Evolutionary conservation across 257 asterid genomes (phyloP).

Genomic region (Fraxinus anomala): DNA sequence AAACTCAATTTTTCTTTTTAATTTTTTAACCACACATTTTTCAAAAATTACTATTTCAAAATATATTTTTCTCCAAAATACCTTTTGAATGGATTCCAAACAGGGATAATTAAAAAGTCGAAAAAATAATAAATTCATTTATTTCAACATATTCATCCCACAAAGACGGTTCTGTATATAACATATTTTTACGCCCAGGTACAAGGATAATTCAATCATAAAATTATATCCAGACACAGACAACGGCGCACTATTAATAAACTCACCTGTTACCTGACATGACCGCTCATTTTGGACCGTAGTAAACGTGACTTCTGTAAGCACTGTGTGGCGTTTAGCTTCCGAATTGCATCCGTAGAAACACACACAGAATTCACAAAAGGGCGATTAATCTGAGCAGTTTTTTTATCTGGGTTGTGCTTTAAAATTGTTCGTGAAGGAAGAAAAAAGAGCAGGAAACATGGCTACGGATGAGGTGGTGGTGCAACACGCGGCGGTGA

Average conservation of each 20-base stretch:
- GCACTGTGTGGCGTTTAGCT: neutral
- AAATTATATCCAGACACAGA: too few species aligned
- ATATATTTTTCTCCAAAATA: too few species aligned
- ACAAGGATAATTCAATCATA: neutral
- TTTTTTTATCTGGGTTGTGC: slow-evolving; percentile 20
- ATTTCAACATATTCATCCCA: neutral
- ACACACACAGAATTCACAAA: neutral
- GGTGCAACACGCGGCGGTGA: slow-evolving; percentile 51
- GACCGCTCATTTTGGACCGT: neutral
- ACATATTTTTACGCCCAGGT: slow-evolving; percentile 12
- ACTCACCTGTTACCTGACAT: neutral
- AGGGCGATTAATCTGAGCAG: neutral
- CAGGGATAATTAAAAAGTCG: too few species aligned
- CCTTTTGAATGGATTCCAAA: too few species aligned
- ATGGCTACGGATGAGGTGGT: slow-evolving; percentile 68
- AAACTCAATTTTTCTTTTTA: too few species aligned
- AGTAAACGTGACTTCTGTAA: slow-evolving; percentile 7
- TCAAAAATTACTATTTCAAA: too few species aligned
- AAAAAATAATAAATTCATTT: too few species aligned
- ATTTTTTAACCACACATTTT: too few species aligned
- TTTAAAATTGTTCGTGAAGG: neutral
- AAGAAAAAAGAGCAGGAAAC: neutral
- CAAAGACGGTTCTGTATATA: slow-evolving; percentile 20
- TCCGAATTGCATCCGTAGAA: neutral
- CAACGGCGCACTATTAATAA: neutral